Evolutionary conservation across 192 early-diverging fungal species (phyloP), one percentile per base, ranked within the genome.

Genomic region (Linnemannia schmuckeri): DNA sequence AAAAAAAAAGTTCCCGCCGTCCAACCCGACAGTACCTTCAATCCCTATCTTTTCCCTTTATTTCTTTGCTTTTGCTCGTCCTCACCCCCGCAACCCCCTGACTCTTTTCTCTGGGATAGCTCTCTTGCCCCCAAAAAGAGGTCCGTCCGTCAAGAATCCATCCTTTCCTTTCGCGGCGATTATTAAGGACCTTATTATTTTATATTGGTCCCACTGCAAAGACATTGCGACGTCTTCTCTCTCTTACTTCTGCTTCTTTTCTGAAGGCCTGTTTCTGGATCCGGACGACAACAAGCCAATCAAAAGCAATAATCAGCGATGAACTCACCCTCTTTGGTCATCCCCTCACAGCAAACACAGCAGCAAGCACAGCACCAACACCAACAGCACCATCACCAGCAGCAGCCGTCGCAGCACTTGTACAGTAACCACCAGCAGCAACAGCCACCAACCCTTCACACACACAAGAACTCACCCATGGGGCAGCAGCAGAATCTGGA

Each of bases 401-500:
- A 44, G 44, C 79, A 80, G 20, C 44, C 72, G 41, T 70, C 55
- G 40, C 69, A 35, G 33, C 61, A 40, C 33, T 70, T 70, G 69
- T 78, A 78, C 46, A 69, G 46, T 78, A 78, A 66, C 61, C 75
- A 42, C 7, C 75, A 77, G 41, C 75, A 55, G 20, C 75, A 76
- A n/a, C 75, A 37, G 12, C 77, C 68, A 6, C 20, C 30, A 35
- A 33, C 68, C 68, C 6, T 52, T 13, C 47, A 80, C 71, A 18
- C 54, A 70, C 81, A 74, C 24, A 85, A 63, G 24, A 30, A 55
- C n/a, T 76, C 83, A 35, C 83, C 78, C 66, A 85, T 85, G 83
- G 83, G 83, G 24, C 83, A 85, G 57, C 78, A 80, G 35, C 82
- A 84, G 61, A 85, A 85, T 54, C 49, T 85, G 3, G 83, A 76